Percentiles rank a stretch among this genome's conserved stretches.
phyloP scores from a whole-genome alignment of 305 asterid species.

The Rubia tinctorum region DNA sequence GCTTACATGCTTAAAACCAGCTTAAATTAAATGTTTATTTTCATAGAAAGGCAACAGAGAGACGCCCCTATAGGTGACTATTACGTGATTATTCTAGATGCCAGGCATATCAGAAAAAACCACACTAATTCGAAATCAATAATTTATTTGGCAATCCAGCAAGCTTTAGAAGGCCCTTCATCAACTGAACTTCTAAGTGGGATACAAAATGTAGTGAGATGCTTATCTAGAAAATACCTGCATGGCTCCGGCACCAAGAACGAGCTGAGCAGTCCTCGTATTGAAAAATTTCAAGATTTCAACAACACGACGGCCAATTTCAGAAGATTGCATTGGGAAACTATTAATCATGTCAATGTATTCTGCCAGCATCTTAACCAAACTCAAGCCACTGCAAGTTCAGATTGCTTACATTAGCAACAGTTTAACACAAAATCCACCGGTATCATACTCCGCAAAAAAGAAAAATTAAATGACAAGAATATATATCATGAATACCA shows the following conservation, averaged over 20 bases:
- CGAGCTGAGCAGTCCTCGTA: slow-evolving; percentile 96
- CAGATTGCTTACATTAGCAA: slow-evolving; percentile 20
- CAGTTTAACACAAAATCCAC: slow-evolving; percentile 8
- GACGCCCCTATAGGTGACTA: background rate
- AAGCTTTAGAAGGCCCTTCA: background rate
- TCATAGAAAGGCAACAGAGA: background rate
- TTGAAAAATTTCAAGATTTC: slow-evolving; percentile 93
- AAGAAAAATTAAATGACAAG: background rate
- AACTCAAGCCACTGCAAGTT: slow-evolving; percentile 83
- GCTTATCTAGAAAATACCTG: slow-evolving; percentile 51
- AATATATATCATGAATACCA: background rate
- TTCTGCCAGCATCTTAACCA: slow-evolving; percentile 97
- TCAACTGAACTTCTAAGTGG: slow-evolving; percentile 2
- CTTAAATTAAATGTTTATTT: background rate
- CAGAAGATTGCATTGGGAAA: slow-evolving; percentile 85
- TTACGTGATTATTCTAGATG: background rate
- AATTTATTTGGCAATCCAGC: background rate
- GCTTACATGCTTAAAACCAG: background rate
- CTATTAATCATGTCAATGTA: slow-evolving; percentile 76
- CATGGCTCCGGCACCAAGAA: slow-evolving; percentile 99
- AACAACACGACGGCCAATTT: slow-evolving; percentile 93
- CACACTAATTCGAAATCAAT: background rate
- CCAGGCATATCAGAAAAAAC: background rate
- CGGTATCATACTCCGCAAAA: background rate
- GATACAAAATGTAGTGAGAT: background rate